These are phyloP conservation scores for Auricularia auricula-judae DNA, from an alignment of 768 basidiomycete species.

Conservation along the genomic window DNA sequence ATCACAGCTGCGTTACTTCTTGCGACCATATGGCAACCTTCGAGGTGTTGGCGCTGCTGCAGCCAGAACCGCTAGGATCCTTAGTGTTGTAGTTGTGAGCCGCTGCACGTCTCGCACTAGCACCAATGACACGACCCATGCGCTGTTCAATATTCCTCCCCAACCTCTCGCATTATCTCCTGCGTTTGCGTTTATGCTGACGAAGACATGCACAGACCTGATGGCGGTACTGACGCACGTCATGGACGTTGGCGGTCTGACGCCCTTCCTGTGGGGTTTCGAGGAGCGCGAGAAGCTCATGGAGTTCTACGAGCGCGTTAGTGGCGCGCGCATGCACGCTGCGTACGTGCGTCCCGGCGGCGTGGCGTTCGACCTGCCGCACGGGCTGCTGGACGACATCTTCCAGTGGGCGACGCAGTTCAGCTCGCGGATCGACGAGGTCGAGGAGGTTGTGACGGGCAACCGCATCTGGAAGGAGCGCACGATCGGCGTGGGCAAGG, in stretches of 20 bases:
- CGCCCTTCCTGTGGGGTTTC: slow-evolving; percentile 99
- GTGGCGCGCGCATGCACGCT: slow-evolving; percentile 91
- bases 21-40: too few species aligned
- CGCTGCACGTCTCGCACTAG: too few species aligned
- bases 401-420: slow-evolving; percentile 98
- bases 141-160: background rate
- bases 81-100: too few species aligned
- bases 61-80: too few species aligned
- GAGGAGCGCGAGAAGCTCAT: slow-evolving; percentile 99
- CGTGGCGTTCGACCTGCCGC: slow-evolving; percentile 94
- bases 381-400: slow-evolving; percentile 97
- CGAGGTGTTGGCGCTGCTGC: too few species aligned
- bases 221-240: slow-evolving; percentile 96
- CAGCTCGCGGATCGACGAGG: slow-evolving; percentile 80
- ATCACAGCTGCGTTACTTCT: too few species aligned
- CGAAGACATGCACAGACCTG: slow-evolving; percentile 41
- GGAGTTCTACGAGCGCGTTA: slow-evolving; percentile 99
- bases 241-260: slow-evolving; percentile 96
- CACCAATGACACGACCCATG: too few species aligned
- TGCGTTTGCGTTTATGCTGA: background rate
- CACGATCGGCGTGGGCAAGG: slow-evolving; percentile 80
- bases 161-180: background rate
- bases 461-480: slow-evolving; percentile 98
- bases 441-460: slow-evolving; percentile 94
- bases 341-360: slow-evolving; percentile 96